Base-by-base conservation (phyloP, 805 yeast species). In the Candida boleticola region DNA sequence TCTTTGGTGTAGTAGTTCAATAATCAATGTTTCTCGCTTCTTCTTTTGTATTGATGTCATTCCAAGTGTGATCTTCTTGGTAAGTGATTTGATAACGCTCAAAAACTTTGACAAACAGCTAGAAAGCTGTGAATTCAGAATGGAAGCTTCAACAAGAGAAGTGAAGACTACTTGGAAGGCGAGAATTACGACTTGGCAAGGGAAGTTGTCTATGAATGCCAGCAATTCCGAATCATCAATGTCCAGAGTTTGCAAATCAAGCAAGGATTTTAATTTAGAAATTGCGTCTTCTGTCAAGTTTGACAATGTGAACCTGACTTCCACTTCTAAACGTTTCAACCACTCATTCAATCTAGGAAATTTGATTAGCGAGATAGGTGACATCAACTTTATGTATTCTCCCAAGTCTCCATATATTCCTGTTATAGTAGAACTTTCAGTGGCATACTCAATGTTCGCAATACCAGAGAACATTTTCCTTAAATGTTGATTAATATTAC, bases 381-480 rank as follows among this genome's bases (percentile, higher is more conserved):
- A 52, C 0, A 30, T 29, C 2, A 87, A 63, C 0, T 10, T 4
- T 2, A 89, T 58, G 0, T 23, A 33, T 53, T 90, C 98, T 0
- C 81, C 85, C 48, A 86, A 85, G 0, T 69, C 64, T n/a, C 97
- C 85, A 1, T 49, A 37, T 0, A 89, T 66, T 1, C 79, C 79
- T 0, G 50, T 43, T 3, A 85, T 72, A 0, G 50, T 27, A 0
- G 64, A 61, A 3, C 49, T 49, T 3, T 60, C 63, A 1, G 49
- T 50, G 16, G 73, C 73, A 29, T 54, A 59, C 0, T 60, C 51
- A 2, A 87, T 49, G 2, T 66, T 53, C 0, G 72, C 49, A 2
- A 89, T 65, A 1, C 92, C 95, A 3, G 79, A 59, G 57, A 85
- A 89, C 82, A 89, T 76, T 53, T 85, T 86, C 36, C 70, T 68